phyloP scores from a whole-genome alignment of 192 early-diverging fungal species.

The Backusella australiensis region DNA sequence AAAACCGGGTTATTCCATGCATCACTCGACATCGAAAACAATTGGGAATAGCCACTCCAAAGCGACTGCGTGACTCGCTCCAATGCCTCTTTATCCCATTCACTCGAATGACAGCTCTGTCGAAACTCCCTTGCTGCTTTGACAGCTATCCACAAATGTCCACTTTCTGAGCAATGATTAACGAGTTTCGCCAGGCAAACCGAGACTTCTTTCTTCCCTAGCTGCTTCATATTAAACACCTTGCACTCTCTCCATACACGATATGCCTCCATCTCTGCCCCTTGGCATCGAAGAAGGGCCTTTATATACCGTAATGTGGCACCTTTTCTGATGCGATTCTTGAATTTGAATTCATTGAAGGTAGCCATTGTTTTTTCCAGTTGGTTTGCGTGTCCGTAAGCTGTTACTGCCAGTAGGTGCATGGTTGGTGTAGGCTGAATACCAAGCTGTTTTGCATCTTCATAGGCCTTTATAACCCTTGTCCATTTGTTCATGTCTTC shows the following conservation, averaged over 20 bases:
- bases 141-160: not conserved
- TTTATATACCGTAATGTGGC: not conserved
- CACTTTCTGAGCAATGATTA: not conserved
- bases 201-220: not conserved
- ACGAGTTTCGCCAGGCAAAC: not conserved
- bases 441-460: not conserved
- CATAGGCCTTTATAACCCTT: conserved; percentile 1
- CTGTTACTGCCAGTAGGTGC: not conserved
- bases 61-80: not conserved
- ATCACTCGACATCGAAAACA: not conserved
- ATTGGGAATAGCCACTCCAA: not conserved
- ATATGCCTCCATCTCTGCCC: not conserved
- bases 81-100: conserved; percentile 3
- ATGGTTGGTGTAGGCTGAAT: not conserved
- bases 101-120: not conserved
- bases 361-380: not conserved
- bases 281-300: not conserved
- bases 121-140: not conserved
- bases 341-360: not conserved
- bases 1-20: not conserved
- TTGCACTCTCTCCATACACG: not conserved
- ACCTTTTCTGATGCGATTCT: not conserved
- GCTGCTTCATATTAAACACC: not conserved
- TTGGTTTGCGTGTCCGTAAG: not conserved
- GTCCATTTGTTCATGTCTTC: not conserved